Conservation (phyloP, 2,329 filamentous ascomycete species). For the Colletotrichum theobromicola region DNA sequence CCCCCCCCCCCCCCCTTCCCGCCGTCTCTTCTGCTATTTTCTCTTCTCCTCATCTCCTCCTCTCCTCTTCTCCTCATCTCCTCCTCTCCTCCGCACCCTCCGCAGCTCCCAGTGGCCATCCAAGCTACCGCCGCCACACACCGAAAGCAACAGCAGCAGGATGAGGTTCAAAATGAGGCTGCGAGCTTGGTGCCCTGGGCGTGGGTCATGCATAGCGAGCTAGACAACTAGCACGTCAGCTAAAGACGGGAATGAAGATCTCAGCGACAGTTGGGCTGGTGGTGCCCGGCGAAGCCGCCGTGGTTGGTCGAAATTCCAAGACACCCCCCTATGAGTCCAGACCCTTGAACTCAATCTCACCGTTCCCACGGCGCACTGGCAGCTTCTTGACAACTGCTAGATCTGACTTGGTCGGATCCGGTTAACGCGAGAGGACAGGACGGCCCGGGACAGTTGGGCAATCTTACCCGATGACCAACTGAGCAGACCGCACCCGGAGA, state of each 20-base stretch:
- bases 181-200: not conserved
- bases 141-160: not conserved
- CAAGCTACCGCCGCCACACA: not conserved
- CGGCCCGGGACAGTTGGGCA: not conserved
- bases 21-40: too few relatives aligned
- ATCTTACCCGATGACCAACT: not conserved
- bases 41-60: too few relatives aligned
- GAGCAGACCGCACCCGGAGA: not conserved
- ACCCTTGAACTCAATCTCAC: not conserved
- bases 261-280: not conserved
- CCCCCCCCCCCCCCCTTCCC: too few relatives aligned
- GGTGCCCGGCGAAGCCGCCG: not conserved
- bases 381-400: not conserved
- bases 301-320: not conserved
- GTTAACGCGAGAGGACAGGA: not conserved
- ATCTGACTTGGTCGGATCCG: constrained; percentile 3
- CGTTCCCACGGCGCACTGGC: not conserved
- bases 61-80: not conserved
- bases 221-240: not conserved
- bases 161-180: not conserved
- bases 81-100: not conserved
- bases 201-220: not conserved
- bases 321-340: not conserved
- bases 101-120: not conserved
- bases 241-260: constrained; percentile 4